phyloP scores from a whole-genome alignment of 176 grass and related monocot species.

The Oryza punctata region DNA sequence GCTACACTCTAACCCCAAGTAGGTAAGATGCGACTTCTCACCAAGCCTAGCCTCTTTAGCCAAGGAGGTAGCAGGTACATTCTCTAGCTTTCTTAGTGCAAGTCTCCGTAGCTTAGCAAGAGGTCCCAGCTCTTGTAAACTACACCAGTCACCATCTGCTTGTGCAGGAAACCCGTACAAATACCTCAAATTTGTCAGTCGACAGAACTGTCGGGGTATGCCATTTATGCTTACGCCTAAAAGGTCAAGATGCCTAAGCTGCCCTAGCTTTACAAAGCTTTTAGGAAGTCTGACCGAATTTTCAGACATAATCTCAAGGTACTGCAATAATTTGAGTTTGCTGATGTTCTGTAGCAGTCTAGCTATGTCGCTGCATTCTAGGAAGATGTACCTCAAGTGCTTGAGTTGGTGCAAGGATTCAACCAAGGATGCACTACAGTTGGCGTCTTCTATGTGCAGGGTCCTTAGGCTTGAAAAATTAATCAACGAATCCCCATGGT shows the following conservation, averaged over 20 bases:
- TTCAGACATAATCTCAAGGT: neutral
- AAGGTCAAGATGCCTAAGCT: neutral
- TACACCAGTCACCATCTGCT: neutral
- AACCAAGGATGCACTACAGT: neutral
- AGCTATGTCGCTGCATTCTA: neutral
- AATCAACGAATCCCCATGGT: neutral
- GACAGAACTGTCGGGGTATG: neutral
- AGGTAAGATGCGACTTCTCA: neutral
- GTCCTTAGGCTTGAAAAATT: neutral
- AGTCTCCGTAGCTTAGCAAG: neutral
- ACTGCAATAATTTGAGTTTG: slow-evolving; percentile 25
- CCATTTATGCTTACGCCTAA: too few relatives aligned
- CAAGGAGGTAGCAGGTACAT: neutral
- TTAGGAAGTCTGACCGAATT: neutral
- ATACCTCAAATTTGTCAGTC: neutral
- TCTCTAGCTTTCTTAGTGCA: neutral
- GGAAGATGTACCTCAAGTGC: slow-evolving; percentile 32
- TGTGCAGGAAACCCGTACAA: neutral
- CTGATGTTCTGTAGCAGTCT: slow-evolving; percentile 2
- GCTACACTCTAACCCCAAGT: neutral
- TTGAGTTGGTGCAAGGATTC: slow-evolving; percentile 26
- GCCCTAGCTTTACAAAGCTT: neutral
- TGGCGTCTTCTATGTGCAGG: neutral
- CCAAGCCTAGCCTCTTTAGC: neutral
- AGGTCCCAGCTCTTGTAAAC: slow-evolving; percentile 25